These are phyloP conservation scores for Paulownia fortunei DNA, from an alignment of 257 asterid genomes.

Conservation along the genomic window DNA sequence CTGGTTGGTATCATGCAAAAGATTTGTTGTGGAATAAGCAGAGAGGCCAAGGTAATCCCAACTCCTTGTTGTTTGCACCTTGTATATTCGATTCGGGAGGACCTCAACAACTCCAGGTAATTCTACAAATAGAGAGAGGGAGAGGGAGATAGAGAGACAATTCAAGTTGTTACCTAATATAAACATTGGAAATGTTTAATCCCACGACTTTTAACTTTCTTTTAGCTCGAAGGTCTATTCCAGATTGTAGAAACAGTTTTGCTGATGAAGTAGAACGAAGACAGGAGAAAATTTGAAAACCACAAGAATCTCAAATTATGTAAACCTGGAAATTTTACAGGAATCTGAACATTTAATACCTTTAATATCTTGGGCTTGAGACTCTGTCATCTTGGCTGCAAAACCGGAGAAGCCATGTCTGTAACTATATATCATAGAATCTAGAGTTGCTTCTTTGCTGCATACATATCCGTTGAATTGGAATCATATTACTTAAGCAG, in stretches of 20 bases:
- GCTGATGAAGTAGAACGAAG: too few relatives aligned
- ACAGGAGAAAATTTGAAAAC: not conserved
- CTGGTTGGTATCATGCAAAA: conserved; percentile 32
- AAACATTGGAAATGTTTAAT: too few relatives aligned
- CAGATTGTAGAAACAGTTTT: not conserved
- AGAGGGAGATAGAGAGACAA: too few relatives aligned
- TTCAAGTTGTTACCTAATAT: too few relatives aligned
- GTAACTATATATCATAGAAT: conserved; percentile 48
- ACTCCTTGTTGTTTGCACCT: conserved; percentile 50
- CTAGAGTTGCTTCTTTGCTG: conserved; percentile 41
- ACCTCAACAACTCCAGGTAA: conserved; percentile 49
- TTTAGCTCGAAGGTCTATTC: too few relatives aligned
- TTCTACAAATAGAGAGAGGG: conserved; percentile 11
- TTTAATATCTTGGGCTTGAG: conserved; percentile 43
- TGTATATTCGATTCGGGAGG: conserved; percentile 33
- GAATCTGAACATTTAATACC: conserved; percentile 36
- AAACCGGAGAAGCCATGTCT: conserved; percentile 55
- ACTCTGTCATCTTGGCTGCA: conserved; percentile 47
- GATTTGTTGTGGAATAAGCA: conserved; percentile 29
- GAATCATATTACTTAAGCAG: not conserved
- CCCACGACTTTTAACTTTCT: too few relatives aligned
- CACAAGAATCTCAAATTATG: too few relatives aligned
- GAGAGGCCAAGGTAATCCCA: conserved; percentile 50
- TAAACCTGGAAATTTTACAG: not conserved
- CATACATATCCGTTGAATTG: not conserved